Evolutionary conservation across 345 rosid genomes (phyloP), one percentile per base, ranked within the genome.

Genomic region (Eucalyptus grandis): DNA sequence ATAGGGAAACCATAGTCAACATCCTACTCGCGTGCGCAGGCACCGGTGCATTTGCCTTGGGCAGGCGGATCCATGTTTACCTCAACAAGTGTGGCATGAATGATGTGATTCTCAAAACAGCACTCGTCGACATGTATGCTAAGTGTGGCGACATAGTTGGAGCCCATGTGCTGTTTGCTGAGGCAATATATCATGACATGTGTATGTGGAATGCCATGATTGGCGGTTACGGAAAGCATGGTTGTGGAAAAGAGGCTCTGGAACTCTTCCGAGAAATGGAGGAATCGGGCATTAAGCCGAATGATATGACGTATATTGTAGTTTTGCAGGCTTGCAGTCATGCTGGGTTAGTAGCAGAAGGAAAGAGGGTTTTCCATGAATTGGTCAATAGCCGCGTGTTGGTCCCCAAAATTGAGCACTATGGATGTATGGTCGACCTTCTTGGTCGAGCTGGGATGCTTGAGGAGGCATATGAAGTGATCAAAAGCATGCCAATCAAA

Each of bases 401-500:
- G 86, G 90, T 87, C 47, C 96, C 96, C 47, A 92, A 91, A 87
- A 88, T 94, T 54, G 94, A 95, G 90, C 96, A 95, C 89, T 93
- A 93, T 53, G 94, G 96, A 4, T 95, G 96, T 86, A 91, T 94
- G 94, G 95, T 94, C 34, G 96, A 93, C 91, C 93, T 95, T 88
- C 93, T 93, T 82, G 94, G 96, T 53, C 92, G 94, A 90, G 94
- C 96, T 31, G 94, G 96, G 86, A 86, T 65, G 88, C 92, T 95
- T 8, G 93, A 94, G 9, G 95, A 93, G 88, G 95, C 96, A 54
- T 86, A 86, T 21, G 90, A 91, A 90, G 53, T 91, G 81, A 93
- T 93, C 49, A 89, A 91, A 43, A 89, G 53, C 88, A 93, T 94
- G 96, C 94, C 94, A 9, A 72, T 92, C 69, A 91, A 82, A 88